These are phyloP conservation scores for Epichloe sp. DNA, from an alignment of 2,329 filamentous ascomycete species.

Conservation along the genomic window DNA sequence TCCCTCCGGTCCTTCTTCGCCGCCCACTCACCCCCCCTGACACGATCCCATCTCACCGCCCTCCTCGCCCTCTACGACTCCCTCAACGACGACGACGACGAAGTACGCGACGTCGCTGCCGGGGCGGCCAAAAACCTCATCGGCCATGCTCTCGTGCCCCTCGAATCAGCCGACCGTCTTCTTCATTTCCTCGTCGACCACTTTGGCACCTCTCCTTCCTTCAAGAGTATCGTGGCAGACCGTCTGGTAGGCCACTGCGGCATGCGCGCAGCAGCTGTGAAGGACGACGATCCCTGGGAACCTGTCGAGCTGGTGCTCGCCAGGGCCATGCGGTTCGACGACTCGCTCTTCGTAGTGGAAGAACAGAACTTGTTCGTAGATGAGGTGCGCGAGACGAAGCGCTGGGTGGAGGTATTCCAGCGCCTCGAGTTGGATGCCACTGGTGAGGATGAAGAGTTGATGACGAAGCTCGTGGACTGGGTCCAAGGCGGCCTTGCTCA, in stretches of 20 bases:
- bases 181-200: constrained; percentile 26
- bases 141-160: constrained; percentile 28
- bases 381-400: constrained; percentile 55
- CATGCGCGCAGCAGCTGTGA: constrained; percentile 5
- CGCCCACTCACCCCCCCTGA: constrained; percentile 9
- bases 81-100: constrained; percentile 84
- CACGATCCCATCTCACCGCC: constrained; percentile 34
- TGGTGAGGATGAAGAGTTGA: constrained; percentile 15
- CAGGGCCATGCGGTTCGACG: constrained; percentile 39
- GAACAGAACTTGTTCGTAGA: constrained; percentile 93
- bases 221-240: constrained; percentile 26
- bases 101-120: constrained; percentile 58
- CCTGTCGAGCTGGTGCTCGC: constrained; percentile 27
- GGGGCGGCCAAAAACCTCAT: constrained; percentile 34
- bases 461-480: constrained; percentile 31
- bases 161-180: constrained; percentile 33
- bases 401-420: constrained; percentile 49
- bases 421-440: constrained; percentile 9
- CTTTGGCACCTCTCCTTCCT: constrained; percentile 23
- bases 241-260: constrained; percentile 24
- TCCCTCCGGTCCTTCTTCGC: constrained; percentile 41
- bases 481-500: constrained; percentile 32
- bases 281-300: constrained; percentile 5
- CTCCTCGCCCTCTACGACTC: constrained; percentile 60
- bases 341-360: constrained; percentile 71